These are phyloP conservation scores for Mycocentrospora acerina DNA, from an alignment of 2,329 filamentous ascomycete genomes.

Conservation along the genomic window DNA sequence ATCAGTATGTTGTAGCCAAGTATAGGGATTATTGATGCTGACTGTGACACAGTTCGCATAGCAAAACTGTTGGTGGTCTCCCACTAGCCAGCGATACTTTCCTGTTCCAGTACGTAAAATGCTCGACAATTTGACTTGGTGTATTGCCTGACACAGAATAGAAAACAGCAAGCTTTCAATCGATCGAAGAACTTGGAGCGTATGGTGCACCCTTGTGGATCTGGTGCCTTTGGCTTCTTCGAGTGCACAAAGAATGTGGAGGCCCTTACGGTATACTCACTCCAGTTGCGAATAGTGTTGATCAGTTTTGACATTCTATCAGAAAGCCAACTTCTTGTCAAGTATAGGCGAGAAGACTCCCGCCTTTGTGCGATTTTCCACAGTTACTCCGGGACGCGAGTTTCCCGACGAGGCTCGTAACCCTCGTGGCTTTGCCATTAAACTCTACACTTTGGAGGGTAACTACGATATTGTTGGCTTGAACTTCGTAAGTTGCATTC, in stretches of 20 bases:
- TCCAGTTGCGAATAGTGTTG: neutral
- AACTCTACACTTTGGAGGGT: slow-evolving; percentile 53
- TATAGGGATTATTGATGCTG: neutral
- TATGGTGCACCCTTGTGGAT: slow-evolving; percentile 47
- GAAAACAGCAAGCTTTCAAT: slow-evolving; percentile 58
- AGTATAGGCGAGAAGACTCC: slow-evolving; percentile 46
- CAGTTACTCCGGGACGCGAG: slow-evolving; percentile 47
- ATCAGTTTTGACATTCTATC: neutral
- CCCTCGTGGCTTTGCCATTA: slow-evolving; percentile 53
- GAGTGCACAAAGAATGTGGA: slow-evolving; percentile 46
- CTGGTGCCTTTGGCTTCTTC: slow-evolving; percentile 51
- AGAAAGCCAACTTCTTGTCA: slow-evolving; percentile 47
- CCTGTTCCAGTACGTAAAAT: slow-evolving; percentile 44
- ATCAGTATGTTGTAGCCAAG: slow-evolving; percentile 39
- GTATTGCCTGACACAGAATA: too few species aligned
- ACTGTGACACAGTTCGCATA: slow-evolving; percentile 40
- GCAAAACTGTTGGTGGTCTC: slow-evolving; percentile 56
- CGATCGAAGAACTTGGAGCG: slow-evolving; percentile 54
- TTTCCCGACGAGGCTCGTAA: slow-evolving; percentile 51
- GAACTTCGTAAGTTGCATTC: slow-evolving; percentile 40
- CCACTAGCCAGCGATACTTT: slow-evolving; percentile 54
- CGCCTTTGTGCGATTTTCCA: slow-evolving; percentile 49
- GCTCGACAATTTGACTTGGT: too few species aligned
- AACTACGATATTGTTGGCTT: slow-evolving; percentile 54
- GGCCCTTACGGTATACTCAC: slow-evolving; percentile 27